phyloP scores from a whole-genome alignment of 78 protist genomes.

The Speleostelium caveatum region DNA sequence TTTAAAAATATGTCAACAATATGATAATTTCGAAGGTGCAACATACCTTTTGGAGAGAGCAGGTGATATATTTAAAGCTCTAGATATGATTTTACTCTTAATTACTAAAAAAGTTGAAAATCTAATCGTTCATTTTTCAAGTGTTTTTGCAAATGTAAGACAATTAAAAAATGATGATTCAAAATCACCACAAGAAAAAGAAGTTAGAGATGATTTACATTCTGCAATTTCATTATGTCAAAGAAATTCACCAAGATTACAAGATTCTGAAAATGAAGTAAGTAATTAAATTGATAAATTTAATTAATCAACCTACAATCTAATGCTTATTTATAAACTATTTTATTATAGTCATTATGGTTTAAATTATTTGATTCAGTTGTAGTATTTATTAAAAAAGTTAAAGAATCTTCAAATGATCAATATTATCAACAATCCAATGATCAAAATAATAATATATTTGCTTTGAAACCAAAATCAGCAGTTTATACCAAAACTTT shows the following conservation, averaged over 20 bases:
- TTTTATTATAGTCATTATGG: no score
- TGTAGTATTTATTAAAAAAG: conserved; percentile 33
- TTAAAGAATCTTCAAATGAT: conserved; percentile 1
- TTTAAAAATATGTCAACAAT: conserved; percentile 80
- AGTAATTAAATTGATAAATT: no score
- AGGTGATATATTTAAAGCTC: conserved; percentile 78
- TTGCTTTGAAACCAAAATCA: not conserved
- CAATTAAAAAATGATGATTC: conserved; percentile 19
- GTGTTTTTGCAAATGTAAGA: conserved; percentile 52
- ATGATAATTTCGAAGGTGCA: conserved; percentile 76
- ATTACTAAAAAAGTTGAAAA: conserved; percentile 31
- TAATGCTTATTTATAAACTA: no score
- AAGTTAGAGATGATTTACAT: conserved; percentile 15
- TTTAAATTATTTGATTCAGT: conserved; percentile 58
- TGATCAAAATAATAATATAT: not conserved
- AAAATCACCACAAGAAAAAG: conserved; percentile 41
- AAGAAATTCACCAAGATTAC: conserved; percentile 54
- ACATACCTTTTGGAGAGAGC: conserved; percentile 77
- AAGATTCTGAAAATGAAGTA: conserved; percentile 56
- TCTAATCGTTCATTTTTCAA: conserved; percentile 6
- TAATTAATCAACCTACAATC: no score
- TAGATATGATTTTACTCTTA: conserved; percentile 52
- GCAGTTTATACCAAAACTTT: conserved; percentile 31
- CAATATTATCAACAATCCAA: not conserved
- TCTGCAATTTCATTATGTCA: conserved; percentile 62